Conservation (phyloP, 495 filamentous ascomycete genomes). For the Xylaria venustula region DNA sequence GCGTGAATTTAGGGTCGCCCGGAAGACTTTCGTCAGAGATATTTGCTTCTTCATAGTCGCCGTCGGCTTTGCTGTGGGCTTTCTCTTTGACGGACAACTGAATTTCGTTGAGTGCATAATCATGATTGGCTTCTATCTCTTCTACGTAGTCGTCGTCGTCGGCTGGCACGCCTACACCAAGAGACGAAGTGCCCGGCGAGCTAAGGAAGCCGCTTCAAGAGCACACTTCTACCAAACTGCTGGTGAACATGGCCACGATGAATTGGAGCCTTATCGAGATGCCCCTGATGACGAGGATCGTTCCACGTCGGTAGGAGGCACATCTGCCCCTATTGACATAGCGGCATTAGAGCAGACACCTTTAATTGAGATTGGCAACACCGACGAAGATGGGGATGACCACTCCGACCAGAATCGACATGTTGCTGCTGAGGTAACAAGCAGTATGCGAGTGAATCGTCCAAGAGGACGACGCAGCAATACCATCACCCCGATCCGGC, state of each 20-base stretch:
- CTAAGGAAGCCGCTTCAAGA: constrained; percentile 67
- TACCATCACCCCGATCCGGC: constrained; percentile 79
- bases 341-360: constrained; percentile 65
- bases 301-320: constrained; percentile 46
- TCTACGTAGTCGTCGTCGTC: constrained; percentile 88
- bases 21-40: constrained; percentile 86
- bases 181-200: constrained; percentile 55
- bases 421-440: constrained; percentile 78
- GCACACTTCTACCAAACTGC: constrained; percentile 67
- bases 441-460: constrained; percentile 86
- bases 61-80: constrained; percentile 80
- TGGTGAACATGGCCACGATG: constrained; percentile 35
- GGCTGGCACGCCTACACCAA: constrained; percentile 86
- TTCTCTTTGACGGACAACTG: constrained; percentile 81
- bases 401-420: constrained; percentile 73
- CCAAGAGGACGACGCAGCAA: constrained; percentile 67
- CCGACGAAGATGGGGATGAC: constrained; percentile 63
- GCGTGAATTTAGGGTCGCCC: constrained; percentile 85
- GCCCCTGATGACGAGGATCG: constrained; percentile 73
- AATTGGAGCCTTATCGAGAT: constrained; percentile 67
- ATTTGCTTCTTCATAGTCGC: constrained; percentile 91
- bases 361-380: constrained; percentile 45
- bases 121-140: constrained; percentile 91
- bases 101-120: constrained; percentile 81
- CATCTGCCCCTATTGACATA: constrained; percentile 62